These are phyloP conservation scores for Aspergillus olivimuriae DNA, from an alignment of 495 filamentous ascomycete genomes.

Conservation along the genomic window DNA sequence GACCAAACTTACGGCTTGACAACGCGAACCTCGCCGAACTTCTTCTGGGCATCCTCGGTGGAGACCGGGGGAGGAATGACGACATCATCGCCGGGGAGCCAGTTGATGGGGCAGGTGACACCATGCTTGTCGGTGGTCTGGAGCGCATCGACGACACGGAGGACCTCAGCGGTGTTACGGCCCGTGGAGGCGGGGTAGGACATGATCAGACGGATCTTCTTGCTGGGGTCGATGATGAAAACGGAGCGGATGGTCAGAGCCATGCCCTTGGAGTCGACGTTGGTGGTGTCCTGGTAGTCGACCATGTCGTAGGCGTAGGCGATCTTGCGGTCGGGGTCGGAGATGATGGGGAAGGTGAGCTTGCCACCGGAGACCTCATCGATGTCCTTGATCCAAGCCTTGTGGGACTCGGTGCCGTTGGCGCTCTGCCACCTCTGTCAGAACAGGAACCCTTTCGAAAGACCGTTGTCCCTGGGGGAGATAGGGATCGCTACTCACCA, in stretches of 20 bases:
- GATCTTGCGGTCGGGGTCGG: constrained; percentile 91
- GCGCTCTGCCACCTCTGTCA: no score
- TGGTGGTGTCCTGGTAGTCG: constrained; percentile 75
- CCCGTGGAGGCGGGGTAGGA: constrained; percentile 97
- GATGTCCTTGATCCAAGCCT: constrained; percentile 89
- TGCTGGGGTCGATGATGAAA: constrained; percentile 98
- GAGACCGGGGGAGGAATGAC: constrained; percentile 89
- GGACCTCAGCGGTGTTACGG: constrained; percentile 92
- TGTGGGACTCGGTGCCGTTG: constrained; percentile 49
- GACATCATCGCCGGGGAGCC: constrained; percentile 85
- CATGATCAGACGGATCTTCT: constrained; percentile 93
- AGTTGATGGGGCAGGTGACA: constrained; percentile 90
- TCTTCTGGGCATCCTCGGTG: constrained; percentile 78
- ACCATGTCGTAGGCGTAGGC: constrained; percentile 95
- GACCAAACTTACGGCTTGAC: constrained; percentile 77
- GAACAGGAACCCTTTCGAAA: no score
- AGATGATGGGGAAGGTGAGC: constrained; percentile 92
- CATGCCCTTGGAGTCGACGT: constrained; percentile 84
- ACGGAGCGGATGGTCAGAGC: constrained; percentile 98
- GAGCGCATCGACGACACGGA: constrained; percentile 91
- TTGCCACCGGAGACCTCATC: constrained; percentile 80
- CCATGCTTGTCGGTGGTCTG: constrained; percentile 97
- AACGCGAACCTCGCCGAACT: constrained; percentile 85
- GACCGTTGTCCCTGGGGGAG: no score
- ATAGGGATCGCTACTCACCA: constrained; percentile 80